phyloP scores from a whole-genome alignment of 1,139 yeast species.

The Nakaseomyces sp. region DNA sequence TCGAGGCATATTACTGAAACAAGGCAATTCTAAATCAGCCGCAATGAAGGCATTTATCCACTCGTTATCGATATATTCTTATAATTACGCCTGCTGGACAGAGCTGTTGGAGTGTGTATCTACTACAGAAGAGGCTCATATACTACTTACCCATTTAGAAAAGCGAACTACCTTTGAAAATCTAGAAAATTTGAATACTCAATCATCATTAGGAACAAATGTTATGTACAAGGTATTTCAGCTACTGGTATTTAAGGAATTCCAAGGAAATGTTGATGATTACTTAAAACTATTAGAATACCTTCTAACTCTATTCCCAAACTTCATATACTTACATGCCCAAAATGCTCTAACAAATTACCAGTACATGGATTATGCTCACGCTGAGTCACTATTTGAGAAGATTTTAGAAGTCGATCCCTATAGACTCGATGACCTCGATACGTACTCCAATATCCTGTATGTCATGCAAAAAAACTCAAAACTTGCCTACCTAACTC shows the following conservation, averaged over 20 bases:
- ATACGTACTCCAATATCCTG: constrained; percentile 82
- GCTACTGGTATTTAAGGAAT: constrained; percentile 67
- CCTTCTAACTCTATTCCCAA: constrained; percentile 51
- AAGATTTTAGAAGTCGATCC: constrained; percentile 71
- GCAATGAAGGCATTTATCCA: constrained; percentile 55
- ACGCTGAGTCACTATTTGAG: constrained; percentile 75
- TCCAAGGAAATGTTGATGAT: constrained; percentile 56
- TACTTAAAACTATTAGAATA: constrained; percentile 43
- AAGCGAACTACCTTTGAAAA: constrained; percentile 25
- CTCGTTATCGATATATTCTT: constrained; percentile 56
- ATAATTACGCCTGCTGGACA: constrained; percentile 92
- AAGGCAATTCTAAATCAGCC: constrained; percentile 47
- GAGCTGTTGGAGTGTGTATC: constrained; percentile 63
- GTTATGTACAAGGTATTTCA: constrained; percentile 64
- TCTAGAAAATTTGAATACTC: constrained; percentile 13
- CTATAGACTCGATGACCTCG: constrained; percentile 79
- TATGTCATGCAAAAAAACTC: constrained; percentile 89
- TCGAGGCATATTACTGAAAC: constrained; percentile 54
- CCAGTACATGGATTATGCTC: constrained; percentile 70
- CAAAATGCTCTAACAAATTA: constrained; percentile 77
- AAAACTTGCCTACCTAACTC: constrained; percentile 80
- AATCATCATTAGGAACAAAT: constrained; percentile 19
- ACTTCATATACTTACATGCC: constrained; percentile 62
- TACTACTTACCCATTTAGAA: constrained; percentile 38
- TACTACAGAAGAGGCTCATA: constrained; percentile 53